Conservation (phyloP, 441 rosid genomes). For the Capsella rubella region DNA sequence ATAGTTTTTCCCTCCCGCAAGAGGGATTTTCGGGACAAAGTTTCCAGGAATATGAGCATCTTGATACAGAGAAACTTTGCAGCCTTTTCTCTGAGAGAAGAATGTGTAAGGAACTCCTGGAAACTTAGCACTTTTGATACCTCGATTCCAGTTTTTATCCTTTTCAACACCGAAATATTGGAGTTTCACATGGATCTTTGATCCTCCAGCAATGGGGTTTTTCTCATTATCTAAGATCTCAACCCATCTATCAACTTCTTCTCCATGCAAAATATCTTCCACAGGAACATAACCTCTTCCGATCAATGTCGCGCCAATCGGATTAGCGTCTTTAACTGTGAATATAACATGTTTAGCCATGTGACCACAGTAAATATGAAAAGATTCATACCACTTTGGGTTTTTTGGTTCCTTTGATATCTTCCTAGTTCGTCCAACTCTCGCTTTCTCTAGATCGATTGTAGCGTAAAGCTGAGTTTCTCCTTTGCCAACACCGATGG, state of each 20-base stretch:
- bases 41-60: constrained; percentile 94
- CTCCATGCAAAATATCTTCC: constrained; percentile 61
- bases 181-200: constrained; percentile 88
- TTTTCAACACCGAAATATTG: constrained; percentile 69
- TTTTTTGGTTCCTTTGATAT: constrained; percentile 61
- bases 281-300: constrained; percentile 91
- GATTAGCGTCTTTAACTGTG: constrained; percentile 89
- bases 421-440: constrained; percentile 91
- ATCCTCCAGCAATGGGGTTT: constrained; percentile 62
- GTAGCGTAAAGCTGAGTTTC: constrained; percentile 76
- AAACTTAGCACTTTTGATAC: constrained; percentile 72
- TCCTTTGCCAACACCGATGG: constrained; percentile 84
- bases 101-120: constrained; percentile 97
- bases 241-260: constrained; percentile 87
- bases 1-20: constrained; percentile 87
- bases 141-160: constrained; percentile 71
- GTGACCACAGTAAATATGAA: constrained; percentile 95
- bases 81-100: constrained; percentile 84
- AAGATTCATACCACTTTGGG: constrained; percentile 93
- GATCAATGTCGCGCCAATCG: constrained; percentile 88
- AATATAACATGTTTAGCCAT: constrained; percentile 77
- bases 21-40: constrained; percentile 84
- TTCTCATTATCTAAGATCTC: constrained; percentile 74
- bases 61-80: constrained; percentile 89
- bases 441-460: constrained; percentile 89